phyloP scores from a whole-genome alignment of 768 basidiomycete genomes.

The Leccinum fibrillosum region DNA sequence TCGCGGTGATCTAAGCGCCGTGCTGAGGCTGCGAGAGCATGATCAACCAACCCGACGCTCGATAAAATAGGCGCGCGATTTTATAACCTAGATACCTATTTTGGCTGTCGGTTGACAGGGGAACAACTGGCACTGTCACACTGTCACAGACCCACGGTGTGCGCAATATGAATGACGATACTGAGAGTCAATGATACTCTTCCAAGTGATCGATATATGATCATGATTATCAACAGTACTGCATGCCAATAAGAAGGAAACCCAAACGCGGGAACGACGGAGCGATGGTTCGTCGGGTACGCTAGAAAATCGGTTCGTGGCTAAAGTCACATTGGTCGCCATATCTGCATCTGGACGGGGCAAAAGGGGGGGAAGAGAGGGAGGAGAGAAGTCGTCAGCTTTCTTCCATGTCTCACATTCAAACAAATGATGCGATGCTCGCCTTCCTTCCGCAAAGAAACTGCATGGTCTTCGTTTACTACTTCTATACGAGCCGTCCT shows the following conservation, averaged over 20 bases:
- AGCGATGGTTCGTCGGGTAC: neutral
- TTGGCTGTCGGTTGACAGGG: constrained; percentile 1
- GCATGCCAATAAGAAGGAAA: constrained; percentile 11
- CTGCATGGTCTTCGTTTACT: constrained; percentile 87
- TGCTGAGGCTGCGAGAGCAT: neutral
- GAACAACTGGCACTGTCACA: neutral
- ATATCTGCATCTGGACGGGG: constrained; percentile 66
- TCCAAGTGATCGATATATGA: constrained; percentile 13
- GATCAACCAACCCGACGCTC: neutral
- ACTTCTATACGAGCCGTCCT: constrained; percentile 65
- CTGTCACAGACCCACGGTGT: neutral
- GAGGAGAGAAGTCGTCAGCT: constrained; percentile 31
- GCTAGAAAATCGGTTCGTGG: constrained; percentile 51
- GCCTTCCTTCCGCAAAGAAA: constrained; percentile 91
- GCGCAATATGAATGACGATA: constrained; percentile 2
- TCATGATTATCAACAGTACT: constrained; percentile 10
- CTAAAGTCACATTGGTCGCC: constrained; percentile 86
- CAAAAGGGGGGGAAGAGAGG: neutral
- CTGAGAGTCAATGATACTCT: constrained; percentile 2
- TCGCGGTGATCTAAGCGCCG: constrained; percentile 3
- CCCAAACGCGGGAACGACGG: neutral
- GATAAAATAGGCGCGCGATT: constrained; percentile 16
- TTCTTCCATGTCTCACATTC: constrained; percentile 21
- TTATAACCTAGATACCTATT: constrained; percentile 6
- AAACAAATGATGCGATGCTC: constrained; percentile 54